Conservation (phyloP, 352 stramenopile species). For the Globisporangium echinulatum region DNA sequence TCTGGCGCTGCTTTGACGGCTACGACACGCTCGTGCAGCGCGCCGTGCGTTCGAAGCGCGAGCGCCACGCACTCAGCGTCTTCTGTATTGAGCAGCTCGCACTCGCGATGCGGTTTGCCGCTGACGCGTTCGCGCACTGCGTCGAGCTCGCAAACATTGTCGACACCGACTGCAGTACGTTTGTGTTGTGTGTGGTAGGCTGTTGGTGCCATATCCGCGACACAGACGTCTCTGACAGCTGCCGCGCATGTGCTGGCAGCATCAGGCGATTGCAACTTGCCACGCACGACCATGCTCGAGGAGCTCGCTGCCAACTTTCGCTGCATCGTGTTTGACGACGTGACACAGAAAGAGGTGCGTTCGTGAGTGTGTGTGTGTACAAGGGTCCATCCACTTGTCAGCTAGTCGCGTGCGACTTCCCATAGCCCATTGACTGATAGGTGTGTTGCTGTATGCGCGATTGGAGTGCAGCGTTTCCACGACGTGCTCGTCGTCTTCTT, state of each 20-base stretch:
- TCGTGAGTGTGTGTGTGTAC: neutral
- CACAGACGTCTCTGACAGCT: neutral
- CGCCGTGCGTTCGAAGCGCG: constrained; percentile 12
- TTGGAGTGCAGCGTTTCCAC: constrained; percentile 32
- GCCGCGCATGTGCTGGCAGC: neutral
- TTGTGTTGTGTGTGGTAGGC: no score
- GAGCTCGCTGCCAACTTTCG: constrained; percentile 43
- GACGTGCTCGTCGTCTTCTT: constrained; percentile 64
- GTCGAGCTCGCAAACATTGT: constrained; percentile 59
- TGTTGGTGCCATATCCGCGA: no score
- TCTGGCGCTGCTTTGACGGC: constrained; percentile 55
- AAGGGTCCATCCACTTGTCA: no score
- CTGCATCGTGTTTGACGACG: constrained; percentile 50
- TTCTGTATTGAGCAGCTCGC: constrained; percentile 61
- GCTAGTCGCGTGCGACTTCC: neutral
- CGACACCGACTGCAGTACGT: constrained; percentile 15
- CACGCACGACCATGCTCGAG: constrained; percentile 31
- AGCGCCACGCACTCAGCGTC: constrained; percentile 28
- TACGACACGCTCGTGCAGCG: constrained; percentile 15
- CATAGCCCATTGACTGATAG: neutral
- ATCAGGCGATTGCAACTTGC: neutral
- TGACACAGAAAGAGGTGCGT: constrained; percentile 15
- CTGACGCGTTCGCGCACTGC: constrained; percentile 64
- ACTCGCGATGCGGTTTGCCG: constrained; percentile 63
- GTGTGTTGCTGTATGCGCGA: no score